A percentile compares a stretch with the other conserved stretches of the same genome.
Evolutionary conservation across 2,329 filamentous ascomycete species (phyloP).

Genomic region (Microsporum audouinii): DNA sequence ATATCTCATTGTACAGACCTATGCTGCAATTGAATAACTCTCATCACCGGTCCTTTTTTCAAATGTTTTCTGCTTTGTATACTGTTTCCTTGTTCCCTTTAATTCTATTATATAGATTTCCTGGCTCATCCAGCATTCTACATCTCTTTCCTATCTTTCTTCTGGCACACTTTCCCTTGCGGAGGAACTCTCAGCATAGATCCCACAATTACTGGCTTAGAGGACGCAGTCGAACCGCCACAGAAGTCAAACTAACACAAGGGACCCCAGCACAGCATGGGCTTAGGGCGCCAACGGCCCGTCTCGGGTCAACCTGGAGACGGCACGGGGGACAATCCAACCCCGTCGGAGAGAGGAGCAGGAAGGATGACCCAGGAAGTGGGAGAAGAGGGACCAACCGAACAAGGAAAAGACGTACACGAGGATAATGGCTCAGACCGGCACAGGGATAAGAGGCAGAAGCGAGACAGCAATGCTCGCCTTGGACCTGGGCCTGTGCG

Average conservation of each 20-base stretch:
- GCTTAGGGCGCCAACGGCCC: not conserved
- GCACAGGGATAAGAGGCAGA: not conserved
- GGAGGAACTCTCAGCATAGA: not conserved
- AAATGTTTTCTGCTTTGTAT: not conserved
- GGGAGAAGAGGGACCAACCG: not conserved
- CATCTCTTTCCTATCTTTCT: not conserved
- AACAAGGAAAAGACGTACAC: not conserved
- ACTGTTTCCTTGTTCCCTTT: not conserved
- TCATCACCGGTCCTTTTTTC: not conserved
- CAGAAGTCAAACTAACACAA: not conserved
- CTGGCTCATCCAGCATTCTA: not conserved
- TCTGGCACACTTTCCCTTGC: not conserved
- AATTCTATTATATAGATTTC: not conserved
- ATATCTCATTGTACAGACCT: not conserved
- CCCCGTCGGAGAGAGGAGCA: not conserved
- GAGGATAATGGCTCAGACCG: not conserved
- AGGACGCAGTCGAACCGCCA: not conserved
- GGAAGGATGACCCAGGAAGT: not conserved
- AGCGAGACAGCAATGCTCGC: not conserved
- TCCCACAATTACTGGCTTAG: not conserved
- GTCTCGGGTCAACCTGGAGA: not conserved
- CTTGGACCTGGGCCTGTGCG: not conserved
- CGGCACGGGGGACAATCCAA: not conserved
- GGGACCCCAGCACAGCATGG: not conserved
- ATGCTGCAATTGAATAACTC: not conserved